Conservation (phyloP, 2,329 filamentous ascomycete genomes). For the Arthrobotrys entomopaga region DNA sequence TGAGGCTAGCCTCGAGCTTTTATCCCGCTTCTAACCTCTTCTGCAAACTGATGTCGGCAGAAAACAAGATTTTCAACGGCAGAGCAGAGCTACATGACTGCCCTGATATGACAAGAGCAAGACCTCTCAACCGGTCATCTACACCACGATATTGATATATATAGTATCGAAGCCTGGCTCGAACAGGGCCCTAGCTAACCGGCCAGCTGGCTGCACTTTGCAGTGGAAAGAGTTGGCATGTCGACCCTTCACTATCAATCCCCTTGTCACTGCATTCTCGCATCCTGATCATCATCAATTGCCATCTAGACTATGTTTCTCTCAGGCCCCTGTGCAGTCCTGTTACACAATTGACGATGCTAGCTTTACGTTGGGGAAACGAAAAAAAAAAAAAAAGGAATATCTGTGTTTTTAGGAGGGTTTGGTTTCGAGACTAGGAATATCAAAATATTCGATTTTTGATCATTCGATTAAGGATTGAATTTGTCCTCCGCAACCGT, state of each 20-base stretch:
- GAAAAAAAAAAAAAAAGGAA: too few species aligned
- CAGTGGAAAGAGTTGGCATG: too few species aligned
- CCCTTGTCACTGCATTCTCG: slow-evolving; percentile 9
- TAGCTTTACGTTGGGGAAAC: neutral
- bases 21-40: slow-evolving; percentile 18
- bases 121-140: too few species aligned
- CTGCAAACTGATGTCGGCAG: neutral
- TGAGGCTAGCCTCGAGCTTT: slow-evolving; percentile 2
- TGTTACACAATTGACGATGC: neutral
- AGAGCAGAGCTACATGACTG: neutral
- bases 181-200: too few species aligned
- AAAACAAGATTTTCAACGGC: slow-evolving; percentile 8
- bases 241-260: neutral
- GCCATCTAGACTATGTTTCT: neutral
- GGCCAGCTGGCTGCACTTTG: too few species aligned
- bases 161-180: too few species aligned
- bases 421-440: too few species aligned
- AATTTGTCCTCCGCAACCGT: too few species aligned
- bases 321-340: neutral
- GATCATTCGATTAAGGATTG: too few species aligned
- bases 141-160: too few species aligned
- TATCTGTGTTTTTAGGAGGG: too few species aligned
- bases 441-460: too few species aligned
- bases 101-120: slow-evolving; percentile 21
- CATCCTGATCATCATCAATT: neutral